These are phyloP conservation scores for Gaertneriomyces semiglobifer DNA, from an alignment of 192 early-diverging fungal genomes.

Conservation along the genomic window DNA sequence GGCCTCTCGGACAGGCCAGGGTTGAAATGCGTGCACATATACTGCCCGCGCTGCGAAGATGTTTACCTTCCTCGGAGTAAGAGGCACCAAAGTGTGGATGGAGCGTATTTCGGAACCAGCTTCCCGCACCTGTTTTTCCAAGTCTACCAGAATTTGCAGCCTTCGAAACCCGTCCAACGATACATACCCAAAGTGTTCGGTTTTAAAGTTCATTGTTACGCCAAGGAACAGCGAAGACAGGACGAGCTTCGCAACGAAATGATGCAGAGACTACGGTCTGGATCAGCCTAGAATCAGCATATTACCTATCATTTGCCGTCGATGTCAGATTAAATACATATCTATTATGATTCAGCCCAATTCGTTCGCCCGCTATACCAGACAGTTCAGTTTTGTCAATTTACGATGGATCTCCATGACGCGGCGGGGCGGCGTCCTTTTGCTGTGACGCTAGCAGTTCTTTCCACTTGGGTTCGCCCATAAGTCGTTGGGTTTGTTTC, in stretches of 20 bases:
- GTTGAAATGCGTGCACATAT: slow-evolving; percentile 85
- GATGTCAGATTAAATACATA: no score
- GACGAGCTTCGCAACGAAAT: slow-evolving; percentile 72
- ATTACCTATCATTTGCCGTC: no score
- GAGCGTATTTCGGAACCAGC: slow-evolving; percentile 94
- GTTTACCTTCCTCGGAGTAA: slow-evolving; percentile 90
- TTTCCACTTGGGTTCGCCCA: slow-evolving; percentile 24
- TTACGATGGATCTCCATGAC: slow-evolving; percentile 1
- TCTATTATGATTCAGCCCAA: no score
- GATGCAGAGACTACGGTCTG: background rate
- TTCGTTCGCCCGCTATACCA: no score
- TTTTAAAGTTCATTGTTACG: slow-evolving; percentile 86
- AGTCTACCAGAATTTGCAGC: slow-evolving; percentile 78
- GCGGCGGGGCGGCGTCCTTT: background rate
- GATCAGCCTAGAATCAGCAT: no score
- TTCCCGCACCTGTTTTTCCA: slow-evolving; percentile 97
- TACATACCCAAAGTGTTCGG: slow-evolving; percentile 98
- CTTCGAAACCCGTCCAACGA: slow-evolving; percentile 71
- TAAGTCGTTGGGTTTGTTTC: background rate
- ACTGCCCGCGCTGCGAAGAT: slow-evolving; percentile 95
- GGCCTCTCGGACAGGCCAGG: slow-evolving; percentile 85
- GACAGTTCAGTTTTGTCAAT: no score
- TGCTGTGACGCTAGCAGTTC: background rate
- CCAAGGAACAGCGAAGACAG: slow-evolving; percentile 88
- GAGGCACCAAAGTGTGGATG: slow-evolving; percentile 82